Evolutionary conservation across 2,329 filamentous ascomycete species (phyloP).

Genomic region (Alternaria angustiovoidea): DNA sequence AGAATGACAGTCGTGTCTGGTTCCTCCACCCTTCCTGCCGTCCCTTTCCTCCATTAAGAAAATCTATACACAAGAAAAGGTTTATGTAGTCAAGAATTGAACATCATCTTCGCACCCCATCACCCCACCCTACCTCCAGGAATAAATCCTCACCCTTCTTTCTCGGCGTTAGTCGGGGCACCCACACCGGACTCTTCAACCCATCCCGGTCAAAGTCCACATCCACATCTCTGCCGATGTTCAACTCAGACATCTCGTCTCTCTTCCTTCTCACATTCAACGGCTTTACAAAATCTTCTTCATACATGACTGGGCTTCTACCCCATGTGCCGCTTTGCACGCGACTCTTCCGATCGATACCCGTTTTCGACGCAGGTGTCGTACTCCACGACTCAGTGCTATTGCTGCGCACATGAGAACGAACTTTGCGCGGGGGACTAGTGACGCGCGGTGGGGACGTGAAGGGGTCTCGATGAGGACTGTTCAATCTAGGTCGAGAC

Average conservation of each 20-base stretch:
- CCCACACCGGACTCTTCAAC: slow-evolving; percentile 62
- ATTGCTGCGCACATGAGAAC: slow-evolving; percentile 34
- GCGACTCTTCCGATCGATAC: slow-evolving; percentile 29
- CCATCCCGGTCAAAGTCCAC: slow-evolving; percentile 29
- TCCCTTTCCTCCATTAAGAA: slow-evolving; percentile 2
- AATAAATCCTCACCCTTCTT: slow-evolving; percentile 72
- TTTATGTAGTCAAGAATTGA: slow-evolving; percentile 10
- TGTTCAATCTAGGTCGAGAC: slow-evolving; percentile 27
- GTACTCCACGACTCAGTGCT: slow-evolving; percentile 36
- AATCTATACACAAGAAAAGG: slow-evolving; percentile 15
- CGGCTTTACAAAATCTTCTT: slow-evolving; percentile 32
- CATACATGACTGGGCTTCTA: slow-evolving; percentile 39
- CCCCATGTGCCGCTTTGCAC: slow-evolving; percentile 39
- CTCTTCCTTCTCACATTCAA: slow-evolving; percentile 33
- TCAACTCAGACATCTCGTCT: slow-evolving; percentile 29
- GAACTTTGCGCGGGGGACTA: slow-evolving; percentile 32
- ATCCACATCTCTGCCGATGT: slow-evolving; percentile 26
- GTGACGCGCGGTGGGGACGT: slow-evolving; percentile 20
- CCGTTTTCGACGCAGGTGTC: slow-evolving; percentile 23
- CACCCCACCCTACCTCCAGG: slow-evolving; percentile 49
- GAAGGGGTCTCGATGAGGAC: slow-evolving; percentile 35
- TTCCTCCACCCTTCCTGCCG: neutral
- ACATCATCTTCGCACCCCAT: slow-evolving; percentile 2
- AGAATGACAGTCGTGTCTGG: slow-evolving; percentile 12
- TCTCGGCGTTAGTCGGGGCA: slow-evolving; percentile 72